A percentile compares a stretch with the other conserved stretches of the same genome.
Conservation (phyloP, 257 asterid species). For the Nicotiana attenuata region DNA sequence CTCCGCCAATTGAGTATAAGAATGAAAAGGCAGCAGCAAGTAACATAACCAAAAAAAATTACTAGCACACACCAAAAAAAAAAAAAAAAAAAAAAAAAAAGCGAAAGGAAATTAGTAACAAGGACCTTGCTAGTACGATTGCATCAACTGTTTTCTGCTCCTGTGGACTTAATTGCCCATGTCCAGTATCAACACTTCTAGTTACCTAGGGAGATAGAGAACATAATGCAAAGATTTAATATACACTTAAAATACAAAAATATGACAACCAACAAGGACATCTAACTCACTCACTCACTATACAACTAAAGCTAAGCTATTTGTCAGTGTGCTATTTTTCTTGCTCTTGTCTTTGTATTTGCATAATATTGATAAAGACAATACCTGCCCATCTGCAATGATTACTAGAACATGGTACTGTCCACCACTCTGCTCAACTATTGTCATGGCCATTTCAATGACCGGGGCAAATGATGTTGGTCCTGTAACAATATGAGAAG, state of each 20-base stretch:
- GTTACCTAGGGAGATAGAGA: conserved; percentile 56
- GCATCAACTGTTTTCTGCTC: conserved; percentile 92
- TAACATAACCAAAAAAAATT: conserved; percentile 1
- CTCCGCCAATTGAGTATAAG: background rate
- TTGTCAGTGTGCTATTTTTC: background rate
- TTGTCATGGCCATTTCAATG: conserved; percentile 79
- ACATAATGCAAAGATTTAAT: background rate
- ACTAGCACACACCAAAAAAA: background rate
- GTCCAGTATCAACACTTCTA: conserved; percentile 81
- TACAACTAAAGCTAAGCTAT: background rate
- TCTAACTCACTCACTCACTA: background rate
- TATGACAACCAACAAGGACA: background rate
- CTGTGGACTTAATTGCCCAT: conserved; percentile 84
- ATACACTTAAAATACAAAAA: background rate
- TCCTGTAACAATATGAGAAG: conserved; percentile 47
- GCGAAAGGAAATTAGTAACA: conserved; percentile 3
- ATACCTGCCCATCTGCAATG: conserved; percentile 98
- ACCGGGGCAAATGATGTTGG: conserved; percentile 96
- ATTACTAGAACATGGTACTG: conserved; percentile 88
- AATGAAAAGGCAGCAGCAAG: background rate
- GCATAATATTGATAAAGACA: background rate
- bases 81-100: conserved; percentile 8
- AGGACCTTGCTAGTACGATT: conserved; percentile 84
- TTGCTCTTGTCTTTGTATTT: background rate
- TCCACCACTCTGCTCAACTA: conserved; percentile 86